These are phyloP conservation scores for Rosa hybrid DNA, from an alignment of 331 rosid genomes.

Conservation along the genomic window DNA sequence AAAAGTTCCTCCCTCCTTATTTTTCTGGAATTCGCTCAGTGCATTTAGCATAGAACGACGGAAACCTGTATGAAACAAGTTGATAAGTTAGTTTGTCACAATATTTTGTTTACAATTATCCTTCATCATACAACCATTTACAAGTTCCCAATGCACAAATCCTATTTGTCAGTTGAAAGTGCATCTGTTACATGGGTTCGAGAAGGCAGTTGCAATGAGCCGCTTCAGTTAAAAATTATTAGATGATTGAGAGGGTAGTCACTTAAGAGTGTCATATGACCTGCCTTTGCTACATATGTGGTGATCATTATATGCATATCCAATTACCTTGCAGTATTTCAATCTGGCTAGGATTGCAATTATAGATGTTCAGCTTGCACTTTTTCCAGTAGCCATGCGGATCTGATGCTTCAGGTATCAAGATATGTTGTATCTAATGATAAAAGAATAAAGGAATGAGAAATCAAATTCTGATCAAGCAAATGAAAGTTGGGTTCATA, in stretches of 20 bases:
- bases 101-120: neutral
- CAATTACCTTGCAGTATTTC: conserved; percentile 62
- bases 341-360: conserved; percentile 58
- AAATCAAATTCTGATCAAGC: neutral
- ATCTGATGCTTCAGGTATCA: conserved; percentile 74
- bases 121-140: neutral
- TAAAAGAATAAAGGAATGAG: conserved; percentile 23
- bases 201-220: neutral
- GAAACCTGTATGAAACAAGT: conserved; percentile 55
- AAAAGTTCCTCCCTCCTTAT: conserved; percentile 66
- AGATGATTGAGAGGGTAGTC: neutral
- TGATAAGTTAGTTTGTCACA: conserved; percentile 28
- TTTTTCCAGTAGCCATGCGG: conserved; percentile 64
- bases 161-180: neutral
- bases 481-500: conserved; percentile 28
- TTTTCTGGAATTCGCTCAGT: conserved; percentile 57
- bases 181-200: neutral
- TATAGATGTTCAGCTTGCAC: conserved; percentile 63
- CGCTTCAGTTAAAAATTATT: neutral
- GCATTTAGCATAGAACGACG: conserved; percentile 72
- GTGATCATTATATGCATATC: conserved; percentile 9
- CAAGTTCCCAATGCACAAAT: neutral
- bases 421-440: conserved; percentile 77
- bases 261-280: neutral
- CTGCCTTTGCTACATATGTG: neutral